These are phyloP conservation scores for Pythium monospermum DNA, from an alignment of 352 stramenopile genomes.

Conservation along the genomic window DNA sequence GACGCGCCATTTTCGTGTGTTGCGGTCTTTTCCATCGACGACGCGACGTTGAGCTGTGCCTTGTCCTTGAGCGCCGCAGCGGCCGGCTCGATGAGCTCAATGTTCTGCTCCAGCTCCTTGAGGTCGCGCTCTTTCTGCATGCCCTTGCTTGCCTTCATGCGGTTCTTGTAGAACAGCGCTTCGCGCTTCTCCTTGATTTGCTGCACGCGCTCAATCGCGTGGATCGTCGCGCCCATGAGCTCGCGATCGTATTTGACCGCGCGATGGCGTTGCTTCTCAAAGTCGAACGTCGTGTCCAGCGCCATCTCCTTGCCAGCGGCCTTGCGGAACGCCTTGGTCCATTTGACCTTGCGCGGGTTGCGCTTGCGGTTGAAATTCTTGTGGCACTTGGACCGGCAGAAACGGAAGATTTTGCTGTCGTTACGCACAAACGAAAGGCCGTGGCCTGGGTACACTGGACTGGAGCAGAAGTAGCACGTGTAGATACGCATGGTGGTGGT, in stretches of 20 bases:
- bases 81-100: conserved; percentile 78
- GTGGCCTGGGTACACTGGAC: conserved; percentile 98
- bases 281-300: conserved; percentile 99
- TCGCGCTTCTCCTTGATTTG: conserved; percentile 97
- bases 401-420: conserved; percentile 99
- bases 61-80: conserved; percentile 67
- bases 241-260: conserved; percentile 99
- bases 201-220: conserved; percentile 97
- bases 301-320: conserved; percentile 99
- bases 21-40: conserved; percentile 60
- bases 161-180: conserved; percentile 96
- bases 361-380: conserved; percentile 99
- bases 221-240: conserved; percentile 97
- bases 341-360: conserved; percentile 99
- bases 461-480: conserved; percentile 99
- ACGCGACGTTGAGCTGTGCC: conserved; percentile 62
- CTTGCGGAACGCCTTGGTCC: conserved; percentile 99
- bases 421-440: conserved; percentile 99
- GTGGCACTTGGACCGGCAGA: conserved; percentile 99
- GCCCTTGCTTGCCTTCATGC: conserved; percentile 89
- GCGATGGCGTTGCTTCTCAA: conserved; percentile 98
- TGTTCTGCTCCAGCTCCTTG: conserved; percentile 82
- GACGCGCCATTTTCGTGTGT: conserved; percentile 46
- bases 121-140: conserved; percentile 77
- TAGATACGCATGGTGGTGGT: conserved; percentile 92